phyloP scores from a whole-genome alignment of 306 rosid species.

The Trichosanthes truncata region DNA sequence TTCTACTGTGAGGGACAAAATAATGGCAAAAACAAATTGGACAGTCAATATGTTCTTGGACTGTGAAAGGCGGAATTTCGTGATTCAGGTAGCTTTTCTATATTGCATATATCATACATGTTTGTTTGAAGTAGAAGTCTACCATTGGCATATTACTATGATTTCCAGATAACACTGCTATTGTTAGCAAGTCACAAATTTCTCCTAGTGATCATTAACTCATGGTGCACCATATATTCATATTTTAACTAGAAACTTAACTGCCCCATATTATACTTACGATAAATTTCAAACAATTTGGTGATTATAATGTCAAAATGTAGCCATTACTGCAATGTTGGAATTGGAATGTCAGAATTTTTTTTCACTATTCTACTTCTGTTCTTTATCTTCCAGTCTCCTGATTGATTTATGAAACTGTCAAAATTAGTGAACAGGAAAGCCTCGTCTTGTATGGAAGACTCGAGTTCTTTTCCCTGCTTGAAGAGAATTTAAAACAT shows the following conservation, averaged over 20 bases:
- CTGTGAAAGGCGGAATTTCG: constrained; percentile 90
- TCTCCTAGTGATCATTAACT: background rate
- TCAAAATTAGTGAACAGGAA: too few relatives aligned
- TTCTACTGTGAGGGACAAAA: constrained; percentile 65
- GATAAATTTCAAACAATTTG: background rate
- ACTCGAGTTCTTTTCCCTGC: too few relatives aligned
- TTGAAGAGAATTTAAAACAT: too few relatives aligned
- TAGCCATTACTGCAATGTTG: background rate
- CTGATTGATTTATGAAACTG: too few relatives aligned
- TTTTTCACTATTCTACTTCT: too few relatives aligned
- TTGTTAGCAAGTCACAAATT: background rate
- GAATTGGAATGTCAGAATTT: too few relatives aligned
- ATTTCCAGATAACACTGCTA: background rate
- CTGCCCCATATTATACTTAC: background rate
- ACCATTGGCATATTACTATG: background rate
- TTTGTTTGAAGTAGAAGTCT: background rate
- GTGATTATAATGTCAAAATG: background rate
- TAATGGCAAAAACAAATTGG: constrained; percentile 52
- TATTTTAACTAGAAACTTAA: background rate
- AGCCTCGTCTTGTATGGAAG: too few relatives aligned
- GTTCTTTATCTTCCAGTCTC: too few relatives aligned
- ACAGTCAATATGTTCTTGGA: constrained; percentile 73
- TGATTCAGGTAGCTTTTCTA: constrained; percentile 51
- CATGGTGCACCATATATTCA: background rate
- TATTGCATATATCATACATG: background rate